Base-by-base conservation (phyloP, 1,284 basidiomycete genomes). In the Kalmanozyma brasiliensis region DNA sequence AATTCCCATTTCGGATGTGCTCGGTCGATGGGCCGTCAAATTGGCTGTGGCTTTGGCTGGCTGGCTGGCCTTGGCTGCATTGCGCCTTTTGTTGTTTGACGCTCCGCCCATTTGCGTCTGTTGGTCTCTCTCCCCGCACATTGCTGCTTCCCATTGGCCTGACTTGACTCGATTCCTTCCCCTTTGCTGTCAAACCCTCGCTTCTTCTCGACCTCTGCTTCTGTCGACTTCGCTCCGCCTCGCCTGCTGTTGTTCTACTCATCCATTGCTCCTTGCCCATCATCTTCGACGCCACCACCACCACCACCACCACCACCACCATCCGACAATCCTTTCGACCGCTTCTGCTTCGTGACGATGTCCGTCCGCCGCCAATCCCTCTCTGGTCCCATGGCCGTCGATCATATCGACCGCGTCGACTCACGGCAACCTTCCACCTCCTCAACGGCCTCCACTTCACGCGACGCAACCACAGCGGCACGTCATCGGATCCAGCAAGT, bases 401-500 rank as follows among this genome's bases (percentile, higher is more conserved):
- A 59, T 23, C 38, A 60, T 52, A 52, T 33, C 48, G 57, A 47
- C n/a, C 40, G 34, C 17, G 30, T 33, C 40, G 35, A 44, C 24
- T 52, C 58, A 22, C 53, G 56, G 46, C 64, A 40, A 36, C 52
- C 64, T 45, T 67, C 58, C 10, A 46, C 52, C 4, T 56, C 58
- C 2, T 48, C 55, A n/a, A 38, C 48, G 29, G 16, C 32, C 19
- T 17, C 45, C 0, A 34, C n/a, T 19, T 17, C 26, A 22, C 57
- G 44, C 42, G 57, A 56, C 37, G 40, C 52, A 22, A 53, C 45
- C 9, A 48, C 61, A 49, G 46, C 51, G 45, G 61, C 67, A 29
- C 46, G 49, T 23, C 55, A 40, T 11, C 52, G 67, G n/a, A 57
- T 70, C n/a, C 52, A 60, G 40, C 61, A 70, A 52, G 53, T 70